Conservation (phyloP, 2,329 filamentous ascomycete species). For the Penicillium occitanis region DNA sequence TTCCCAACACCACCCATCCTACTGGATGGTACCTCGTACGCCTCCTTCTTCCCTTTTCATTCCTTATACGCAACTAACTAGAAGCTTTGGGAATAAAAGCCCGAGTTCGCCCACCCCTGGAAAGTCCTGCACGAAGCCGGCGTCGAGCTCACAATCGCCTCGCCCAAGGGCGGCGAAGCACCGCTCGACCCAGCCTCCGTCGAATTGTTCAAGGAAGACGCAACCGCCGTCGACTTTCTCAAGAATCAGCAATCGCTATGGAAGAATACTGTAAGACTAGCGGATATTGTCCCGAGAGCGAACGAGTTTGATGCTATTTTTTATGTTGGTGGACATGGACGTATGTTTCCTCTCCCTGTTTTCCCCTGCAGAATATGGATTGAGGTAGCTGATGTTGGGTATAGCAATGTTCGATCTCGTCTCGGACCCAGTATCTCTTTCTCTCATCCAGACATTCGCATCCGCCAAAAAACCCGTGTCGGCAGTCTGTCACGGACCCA, state of each 20-base stretch:
- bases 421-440: slow-evolving; percentile 41
- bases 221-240: slow-evolving; percentile 55
- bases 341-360: slow-evolving; percentile 35
- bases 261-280: slow-evolving; percentile 62
- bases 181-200: slow-evolving; percentile 62
- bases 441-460: slow-evolving; percentile 51
- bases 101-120: slow-evolving; percentile 65
- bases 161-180: slow-evolving; percentile 61
- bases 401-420: slow-evolving; percentile 54
- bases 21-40: slow-evolving; percentile 71
- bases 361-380: not conserved
- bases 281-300: slow-evolving; percentile 56
- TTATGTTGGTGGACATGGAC: slow-evolving; percentile 60
- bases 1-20: slow-evolving; percentile 47
- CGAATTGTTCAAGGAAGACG: slow-evolving; percentile 56
- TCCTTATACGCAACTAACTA: too few species aligned
- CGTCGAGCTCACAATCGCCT: slow-evolving; percentile 58
- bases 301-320: slow-evolving; percentile 65
- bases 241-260: slow-evolving; percentile 59
- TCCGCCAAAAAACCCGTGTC: slow-evolving; percentile 51
- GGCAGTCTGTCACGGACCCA: slow-evolving; percentile 52
- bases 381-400: not conserved
- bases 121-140: slow-evolving; percentile 55
- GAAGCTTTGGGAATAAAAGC: too few species aligned
- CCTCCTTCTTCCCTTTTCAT: too few species aligned